Conservation (phyloP, 352 stramenopile species). For the Phytopythium aichiense region DNA sequence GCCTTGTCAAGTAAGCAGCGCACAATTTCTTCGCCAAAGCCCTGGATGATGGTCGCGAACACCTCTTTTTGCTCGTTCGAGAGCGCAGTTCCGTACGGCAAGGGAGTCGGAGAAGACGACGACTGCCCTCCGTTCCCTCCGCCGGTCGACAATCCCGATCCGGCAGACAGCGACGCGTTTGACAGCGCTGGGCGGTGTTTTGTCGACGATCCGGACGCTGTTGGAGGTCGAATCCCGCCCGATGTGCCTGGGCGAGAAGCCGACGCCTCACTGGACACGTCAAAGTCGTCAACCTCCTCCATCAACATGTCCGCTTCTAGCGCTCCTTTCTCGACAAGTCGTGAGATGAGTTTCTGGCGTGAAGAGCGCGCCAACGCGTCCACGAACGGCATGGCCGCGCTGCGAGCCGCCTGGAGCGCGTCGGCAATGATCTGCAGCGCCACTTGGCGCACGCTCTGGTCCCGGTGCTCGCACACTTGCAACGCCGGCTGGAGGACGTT, state of each 20-base stretch:
- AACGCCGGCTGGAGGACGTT: conserved; percentile 66
- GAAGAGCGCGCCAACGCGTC: conserved; percentile 56
- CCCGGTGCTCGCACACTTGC: conserved; percentile 69
- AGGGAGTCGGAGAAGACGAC: conserved; percentile 28
- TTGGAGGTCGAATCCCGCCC: conserved; percentile 49
- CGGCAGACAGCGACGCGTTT: conserved; percentile 46
- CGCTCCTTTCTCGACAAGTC: conserved; percentile 67
- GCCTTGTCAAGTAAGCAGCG: conserved; percentile 77
- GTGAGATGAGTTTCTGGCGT: conserved; percentile 79
- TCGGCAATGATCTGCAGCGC: conserved; percentile 68
- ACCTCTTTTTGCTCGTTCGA: conserved; percentile 52
- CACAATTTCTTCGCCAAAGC: conserved; percentile 66
- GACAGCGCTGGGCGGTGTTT: conserved; percentile 69
- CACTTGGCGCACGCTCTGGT: conserved; percentile 59
- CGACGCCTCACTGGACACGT: conserved; percentile 27
- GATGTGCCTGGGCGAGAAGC: conserved; percentile 48
- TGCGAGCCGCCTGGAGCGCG: conserved; percentile 52
- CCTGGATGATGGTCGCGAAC: conserved; percentile 47
- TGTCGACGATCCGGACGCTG: conserved; percentile 67
- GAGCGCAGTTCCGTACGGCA: conserved; percentile 71
- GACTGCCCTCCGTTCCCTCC: conserved; percentile 9
- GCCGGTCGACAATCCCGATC: conserved; percentile 9
- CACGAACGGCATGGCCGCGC: conserved; percentile 63
- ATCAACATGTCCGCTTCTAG: conserved; percentile 77
- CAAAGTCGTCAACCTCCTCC: conserved; percentile 84